Conservation (phyloP, 805 yeast genomes). For the Hanseniaspora osmophila region DNA sequence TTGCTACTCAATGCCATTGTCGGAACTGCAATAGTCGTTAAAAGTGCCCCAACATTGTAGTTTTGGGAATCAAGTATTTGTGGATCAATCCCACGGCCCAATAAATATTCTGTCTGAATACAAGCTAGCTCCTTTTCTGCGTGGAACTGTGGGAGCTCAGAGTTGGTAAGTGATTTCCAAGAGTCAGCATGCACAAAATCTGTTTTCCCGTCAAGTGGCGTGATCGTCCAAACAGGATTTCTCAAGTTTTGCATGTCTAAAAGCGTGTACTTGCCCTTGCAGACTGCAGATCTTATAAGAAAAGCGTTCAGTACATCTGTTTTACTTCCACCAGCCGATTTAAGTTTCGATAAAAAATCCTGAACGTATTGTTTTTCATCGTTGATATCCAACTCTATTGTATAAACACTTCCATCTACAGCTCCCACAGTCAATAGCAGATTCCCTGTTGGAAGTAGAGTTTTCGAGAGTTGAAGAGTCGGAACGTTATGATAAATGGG, state of each 20-base stretch:
- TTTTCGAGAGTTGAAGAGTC: background rate
- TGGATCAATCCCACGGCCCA: background rate
- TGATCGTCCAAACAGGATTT: background rate
- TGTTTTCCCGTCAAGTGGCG: background rate
- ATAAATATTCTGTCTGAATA: background rate
- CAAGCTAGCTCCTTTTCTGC: background rate
- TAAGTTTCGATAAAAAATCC: background rate
- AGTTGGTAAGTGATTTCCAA: background rate
- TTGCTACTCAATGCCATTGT: slow-evolving; percentile 9
- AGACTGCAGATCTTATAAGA: background rate
- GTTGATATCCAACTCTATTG: background rate
- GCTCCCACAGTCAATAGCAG: background rate
- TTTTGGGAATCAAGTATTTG: background rate
- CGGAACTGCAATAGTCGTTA: background rate
- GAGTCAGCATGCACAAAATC: background rate
- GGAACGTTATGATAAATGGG: background rate
- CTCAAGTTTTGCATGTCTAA: background rate
- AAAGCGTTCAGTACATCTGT: background rate
- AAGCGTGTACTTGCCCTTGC: background rate
- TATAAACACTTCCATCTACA: background rate
- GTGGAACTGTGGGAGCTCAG: background rate
- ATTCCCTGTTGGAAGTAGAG: background rate
- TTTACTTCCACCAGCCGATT: background rate
- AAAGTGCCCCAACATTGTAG: background rate
- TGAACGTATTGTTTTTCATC: background rate